Conservation (phyloP, 2,329 filamentous ascomycete genomes). For the Sordariomycetes sp. region DNA sequence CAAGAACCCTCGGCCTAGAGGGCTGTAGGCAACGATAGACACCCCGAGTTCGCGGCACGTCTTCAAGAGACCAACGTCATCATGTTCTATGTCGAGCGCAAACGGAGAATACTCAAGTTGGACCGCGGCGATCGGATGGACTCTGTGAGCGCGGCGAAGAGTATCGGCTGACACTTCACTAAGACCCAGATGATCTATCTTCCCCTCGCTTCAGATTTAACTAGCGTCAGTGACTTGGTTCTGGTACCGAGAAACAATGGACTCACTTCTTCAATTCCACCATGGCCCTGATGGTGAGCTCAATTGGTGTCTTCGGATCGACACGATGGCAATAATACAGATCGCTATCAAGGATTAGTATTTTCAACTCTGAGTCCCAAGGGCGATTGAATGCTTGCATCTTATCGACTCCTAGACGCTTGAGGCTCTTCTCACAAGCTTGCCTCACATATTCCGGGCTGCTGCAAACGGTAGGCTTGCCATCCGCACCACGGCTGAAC, state of each 20-base stretch:
- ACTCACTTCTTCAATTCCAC: slow-evolving; percentile 26
- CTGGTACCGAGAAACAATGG: neutral
- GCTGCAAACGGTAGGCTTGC: slow-evolving; percentile 9
- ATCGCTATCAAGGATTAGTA: too few species aligned
- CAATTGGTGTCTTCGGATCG: slow-evolving; percentile 22
- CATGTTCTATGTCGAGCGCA: slow-evolving; percentile 46
- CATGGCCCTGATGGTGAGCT: slow-evolving; percentile 38
- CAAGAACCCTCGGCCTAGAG: slow-evolving; percentile 47
- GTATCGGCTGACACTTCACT: slow-evolving; percentile 34
- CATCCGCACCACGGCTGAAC: slow-evolving; percentile 1
- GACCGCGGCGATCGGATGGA: slow-evolving; percentile 39
- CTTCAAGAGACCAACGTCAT: slow-evolving; percentile 30
- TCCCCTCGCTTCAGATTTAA: slow-evolving; percentile 28
- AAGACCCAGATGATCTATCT: slow-evolving; percentile 45
- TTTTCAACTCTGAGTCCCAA: too few species aligned
- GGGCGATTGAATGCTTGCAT: too few species aligned
- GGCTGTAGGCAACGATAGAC: slow-evolving; percentile 44
- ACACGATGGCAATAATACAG: slow-evolving; percentile 5
- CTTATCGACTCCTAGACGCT: slow-evolving; percentile 32
- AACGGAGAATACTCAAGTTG: slow-evolving; percentile 47
- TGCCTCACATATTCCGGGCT: slow-evolving; percentile 12
- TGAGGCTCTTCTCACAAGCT: slow-evolving; percentile 21
- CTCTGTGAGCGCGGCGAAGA: slow-evolving; percentile 37
- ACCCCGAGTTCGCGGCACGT: slow-evolving; percentile 46
- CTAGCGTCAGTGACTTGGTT: neutral